Evolutionary conservation across 164 flowering plant genomes (phyloP).

Genomic region (Macadamia integrifolia): DNA sequence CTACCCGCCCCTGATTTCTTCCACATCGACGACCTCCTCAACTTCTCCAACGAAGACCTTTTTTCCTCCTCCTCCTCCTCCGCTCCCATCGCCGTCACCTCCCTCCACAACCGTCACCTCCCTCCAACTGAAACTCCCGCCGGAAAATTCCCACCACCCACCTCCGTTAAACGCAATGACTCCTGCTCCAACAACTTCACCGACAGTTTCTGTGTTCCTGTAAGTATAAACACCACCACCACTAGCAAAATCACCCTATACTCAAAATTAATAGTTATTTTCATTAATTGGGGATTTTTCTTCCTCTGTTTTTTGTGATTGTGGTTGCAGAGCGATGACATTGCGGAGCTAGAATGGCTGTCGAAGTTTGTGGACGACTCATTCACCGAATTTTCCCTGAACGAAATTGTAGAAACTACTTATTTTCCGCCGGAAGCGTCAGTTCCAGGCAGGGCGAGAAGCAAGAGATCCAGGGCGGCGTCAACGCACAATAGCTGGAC

Average conservation of each 20-base stretch:
- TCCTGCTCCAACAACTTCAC: slow-evolving; percentile 24
- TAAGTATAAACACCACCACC: slow-evolving; percentile 5
- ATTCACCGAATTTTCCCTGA: slow-evolving; percentile 29
- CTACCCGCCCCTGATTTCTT: slow-evolving; percentile 26
- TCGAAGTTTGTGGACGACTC: slow-evolving; percentile 63
- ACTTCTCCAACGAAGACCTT: slow-evolving; percentile 36
- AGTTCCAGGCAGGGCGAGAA: slow-evolving; percentile 13
- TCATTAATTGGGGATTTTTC: neutral
- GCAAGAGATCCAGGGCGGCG: slow-evolving; percentile 31
- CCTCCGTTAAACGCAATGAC: neutral
- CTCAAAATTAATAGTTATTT: neutral
- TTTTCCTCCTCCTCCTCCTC: slow-evolving; percentile 17
- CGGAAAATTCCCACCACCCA: slow-evolving; percentile 8
- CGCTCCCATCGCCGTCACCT: slow-evolving; percentile 12
- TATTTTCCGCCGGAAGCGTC: neutral
- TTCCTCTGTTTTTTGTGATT: neutral
- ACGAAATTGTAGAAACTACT: slow-evolving; percentile 16
- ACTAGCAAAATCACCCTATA: neutral
- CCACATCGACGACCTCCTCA: slow-evolving; percentile 50
- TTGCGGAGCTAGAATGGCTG: slow-evolving; percentile 67
- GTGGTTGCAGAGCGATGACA: slow-evolving; percentile 40
- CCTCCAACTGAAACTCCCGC: slow-evolving; percentile 8
- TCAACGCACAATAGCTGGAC: slow-evolving; percentile 13
- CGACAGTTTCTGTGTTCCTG: slow-evolving; percentile 44
- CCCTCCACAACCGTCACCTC: slow-evolving; percentile 1